A percentile compares a stretch with the other conserved stretches of the same genome.
Evolutionary conservation across 2,329 filamentous ascomycete species (phyloP).

Genomic region (Trichoderma koningiopsis): DNA sequence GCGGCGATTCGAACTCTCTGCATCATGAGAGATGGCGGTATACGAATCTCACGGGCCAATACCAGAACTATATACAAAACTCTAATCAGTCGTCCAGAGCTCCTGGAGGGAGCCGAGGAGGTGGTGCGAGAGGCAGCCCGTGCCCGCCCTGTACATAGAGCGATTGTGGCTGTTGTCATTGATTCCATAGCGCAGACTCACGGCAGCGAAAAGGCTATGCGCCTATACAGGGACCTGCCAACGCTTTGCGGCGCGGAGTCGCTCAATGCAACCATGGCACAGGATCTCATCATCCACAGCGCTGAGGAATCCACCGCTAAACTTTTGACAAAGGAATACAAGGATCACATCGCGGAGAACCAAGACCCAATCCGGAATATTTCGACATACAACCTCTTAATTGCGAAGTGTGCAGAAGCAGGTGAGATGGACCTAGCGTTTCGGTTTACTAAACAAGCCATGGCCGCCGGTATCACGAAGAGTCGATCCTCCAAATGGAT

Average conservation of each 20-base stretch:
- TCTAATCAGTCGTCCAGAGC: slow-evolving; percentile 51
- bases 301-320: slow-evolving; percentile 32
- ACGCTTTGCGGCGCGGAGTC: slow-evolving; percentile 35
- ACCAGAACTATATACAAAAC: slow-evolving; percentile 64
- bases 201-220: slow-evolving; percentile 38
- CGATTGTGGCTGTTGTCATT: slow-evolving; percentile 39
- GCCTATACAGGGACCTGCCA: slow-evolving; percentile 37
- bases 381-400: slow-evolving; percentile 34
- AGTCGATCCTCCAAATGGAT: slow-evolving; percentile 32
- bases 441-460: slow-evolving; percentile 34
- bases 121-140: slow-evolving; percentile 57
- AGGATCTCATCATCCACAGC: slow-evolving; percentile 38
- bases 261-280: slow-evolving; percentile 34
- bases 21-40: slow-evolving; percentile 64
- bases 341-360: slow-evolving; percentile 28
- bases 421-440: slow-evolving; percentile 41
- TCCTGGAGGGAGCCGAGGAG: slow-evolving; percentile 55
- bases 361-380: slow-evolving; percentile 26
- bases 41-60: slow-evolving; percentile 59
- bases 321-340: slow-evolving; percentile 38
- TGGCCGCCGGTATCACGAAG: slow-evolving; percentile 24
- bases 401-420: slow-evolving; percentile 35
- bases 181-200: slow-evolving; percentile 38
- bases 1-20: slow-evolving; percentile 70
- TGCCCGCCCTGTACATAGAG: slow-evolving; percentile 42